A percentile compares a stretch with the other conserved stretches of the same genome.
Conservation (phyloP, 495 filamentous ascomycete species). For the Hypoxylon perforatum region DNA sequence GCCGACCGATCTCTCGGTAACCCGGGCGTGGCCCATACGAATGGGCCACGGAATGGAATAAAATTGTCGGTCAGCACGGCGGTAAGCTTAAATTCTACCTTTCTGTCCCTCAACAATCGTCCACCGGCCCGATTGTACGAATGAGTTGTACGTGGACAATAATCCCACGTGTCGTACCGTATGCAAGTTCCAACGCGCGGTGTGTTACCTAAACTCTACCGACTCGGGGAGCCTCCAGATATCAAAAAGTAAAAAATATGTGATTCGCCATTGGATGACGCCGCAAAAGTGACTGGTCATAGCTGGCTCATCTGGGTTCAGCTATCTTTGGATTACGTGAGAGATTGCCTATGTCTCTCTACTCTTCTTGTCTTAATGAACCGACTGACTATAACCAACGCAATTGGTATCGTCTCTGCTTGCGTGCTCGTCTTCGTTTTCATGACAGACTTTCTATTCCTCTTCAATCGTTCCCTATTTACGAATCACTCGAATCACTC, state of each 20-base stretch:
- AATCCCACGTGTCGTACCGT: conserved; percentile 40
- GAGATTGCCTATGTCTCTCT: conserved; percentile 6
- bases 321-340: conserved; percentile 35
- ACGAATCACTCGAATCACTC: conserved; percentile 1
- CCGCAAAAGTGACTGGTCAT: conserved; percentile 34
- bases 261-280: conserved; percentile 7
- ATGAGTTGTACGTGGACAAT: conserved; percentile 37
- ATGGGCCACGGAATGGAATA: conserved; percentile 16
- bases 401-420: conserved; percentile 16
- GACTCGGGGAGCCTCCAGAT: conserved; percentile 12
- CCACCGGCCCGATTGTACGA: conserved; percentile 37
- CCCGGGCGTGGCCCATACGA: conserved; percentile 23
- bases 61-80: conserved; percentile 33
- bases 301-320: conserved; percentile 15
- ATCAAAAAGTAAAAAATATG: too few relatives aligned
- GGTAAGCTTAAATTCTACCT: conserved; percentile 42
- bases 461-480: not conserved
- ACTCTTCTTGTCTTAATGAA: not conserved
- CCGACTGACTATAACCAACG: too few relatives aligned
- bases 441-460: not conserved
- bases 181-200: conserved; percentile 31
- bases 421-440: not conserved
- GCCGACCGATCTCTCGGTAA: conserved; percentile 34
- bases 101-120: conserved; percentile 33
- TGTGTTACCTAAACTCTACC: conserved; percentile 31